These are phyloP conservation scores for Phytophthora aleatoria DNA, from an alignment of 352 stramenopile species.

Conservation along the genomic window DNA sequence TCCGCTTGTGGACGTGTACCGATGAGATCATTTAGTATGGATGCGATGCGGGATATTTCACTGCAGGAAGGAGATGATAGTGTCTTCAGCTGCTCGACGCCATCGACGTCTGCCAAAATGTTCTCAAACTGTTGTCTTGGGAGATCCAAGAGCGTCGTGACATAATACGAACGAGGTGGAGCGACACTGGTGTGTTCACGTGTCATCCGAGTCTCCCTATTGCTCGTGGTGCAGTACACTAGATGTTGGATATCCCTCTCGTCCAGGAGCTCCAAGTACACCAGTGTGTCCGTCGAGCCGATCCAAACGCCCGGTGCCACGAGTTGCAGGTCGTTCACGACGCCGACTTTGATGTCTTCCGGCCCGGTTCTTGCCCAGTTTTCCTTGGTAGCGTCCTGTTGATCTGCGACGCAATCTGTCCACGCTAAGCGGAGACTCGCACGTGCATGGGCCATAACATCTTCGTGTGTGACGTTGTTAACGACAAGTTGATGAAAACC, in stretches of 20 bases:
- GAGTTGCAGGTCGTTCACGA: conserved; percentile 40
- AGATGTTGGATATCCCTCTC: conserved; percentile 11
- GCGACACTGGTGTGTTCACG: not conserved
- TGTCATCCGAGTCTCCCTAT: conserved; percentile 4
- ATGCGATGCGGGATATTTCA: conserved; percentile 7
- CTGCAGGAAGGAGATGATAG: conserved; percentile 6
- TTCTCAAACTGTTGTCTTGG: conserved; percentile 20
- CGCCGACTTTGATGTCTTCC: conserved; percentile 18
- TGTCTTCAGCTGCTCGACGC: conserved; percentile 7
- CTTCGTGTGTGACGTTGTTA: conserved; percentile 9
- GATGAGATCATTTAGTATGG: conserved; percentile 2
- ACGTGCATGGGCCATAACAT: conserved; percentile 13
- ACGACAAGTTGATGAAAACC: conserved; percentile 14
- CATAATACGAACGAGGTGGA: not conserved
- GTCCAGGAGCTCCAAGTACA: conserved; percentile 10
- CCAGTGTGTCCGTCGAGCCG: conserved; percentile 33
- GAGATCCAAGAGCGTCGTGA: conserved; percentile 15
- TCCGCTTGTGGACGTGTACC: not conserved
- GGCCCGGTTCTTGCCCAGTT: conserved; percentile 12
- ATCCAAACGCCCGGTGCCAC: conserved; percentile 43
- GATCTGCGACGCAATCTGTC: not conserved
- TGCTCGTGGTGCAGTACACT: conserved; percentile 20
- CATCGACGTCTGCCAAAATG: not conserved
- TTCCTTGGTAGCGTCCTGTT: not conserved
- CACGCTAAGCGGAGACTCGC: conserved; percentile 21